Evolutionary conservation across 805 yeast genomes (phyloP), one percentile per base, ranked within the genome.

Genomic region (Saccharomyces jurei): DNA sequence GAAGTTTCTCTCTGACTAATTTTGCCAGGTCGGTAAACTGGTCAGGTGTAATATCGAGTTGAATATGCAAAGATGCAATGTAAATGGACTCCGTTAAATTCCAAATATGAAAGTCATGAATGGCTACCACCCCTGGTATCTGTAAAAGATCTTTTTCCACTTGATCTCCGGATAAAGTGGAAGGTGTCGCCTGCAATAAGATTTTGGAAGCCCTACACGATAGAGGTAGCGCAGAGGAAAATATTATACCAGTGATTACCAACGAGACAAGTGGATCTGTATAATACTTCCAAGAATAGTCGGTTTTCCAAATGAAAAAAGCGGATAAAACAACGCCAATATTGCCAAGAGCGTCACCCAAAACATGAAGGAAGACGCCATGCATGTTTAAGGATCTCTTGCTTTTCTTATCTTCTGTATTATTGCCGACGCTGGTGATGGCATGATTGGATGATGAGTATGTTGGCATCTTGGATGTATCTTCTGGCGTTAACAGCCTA

Each of bases 91-190:
- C 98, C 52, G 89, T 87, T 61, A 91, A 78, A 68, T 89, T 90
- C 98, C 98, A 91, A 55, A 91, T 84, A 70, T 91, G 98, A 76
- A 91, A 83, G 71, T 91, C 97, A 69, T 91, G 98, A 41, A 92
- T 83, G 2, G 92, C 86, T 56, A 80, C 78, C 53, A 91, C 92
- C n/a, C 90, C 86, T 0, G 81, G 78, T 25, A 91, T 75, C 25
- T 78, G 71, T 36, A 81, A 70, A 49, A 91, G 83, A 56, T 86
- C 87, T 50, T 77, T 73, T 54, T 83, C 81, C 49, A 92, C 89
- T 44, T 78, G 78, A 57, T 86, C 84, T 25, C 94, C 83, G 63
- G 88, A 82, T 53, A 92, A 76, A 47, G 84, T 77, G 25, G 83
- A 77, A 21, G 98, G 98, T 1, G 96, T 87, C 2, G 96, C 97